These are phyloP conservation scores for Vitis hybrid DNA, from an alignment of 177 flowering plant genomes.

Conservation along the genomic window DNA sequence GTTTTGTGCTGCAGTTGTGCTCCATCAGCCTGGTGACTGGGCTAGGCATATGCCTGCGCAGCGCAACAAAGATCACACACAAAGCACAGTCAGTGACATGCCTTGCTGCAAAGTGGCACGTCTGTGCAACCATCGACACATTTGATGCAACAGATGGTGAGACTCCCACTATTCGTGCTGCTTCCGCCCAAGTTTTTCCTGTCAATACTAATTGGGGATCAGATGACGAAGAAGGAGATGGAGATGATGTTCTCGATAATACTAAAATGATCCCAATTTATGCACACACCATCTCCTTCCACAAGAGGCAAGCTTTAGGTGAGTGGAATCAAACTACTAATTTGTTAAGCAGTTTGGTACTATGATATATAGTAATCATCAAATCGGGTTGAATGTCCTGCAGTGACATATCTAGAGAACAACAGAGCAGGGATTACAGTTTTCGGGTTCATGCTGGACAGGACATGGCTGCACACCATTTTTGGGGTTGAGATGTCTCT, in stretches of 20 bases:
- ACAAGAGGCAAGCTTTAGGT: slow-evolving; percentile 89
- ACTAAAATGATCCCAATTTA: slow-evolving; percentile 44
- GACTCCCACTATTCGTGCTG: slow-evolving; percentile 38
- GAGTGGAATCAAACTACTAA: slow-evolving; percentile 4
- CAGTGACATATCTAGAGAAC: slow-evolving; percentile 87
- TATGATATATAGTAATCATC: not conserved
- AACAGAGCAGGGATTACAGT: slow-evolving; percentile 82
- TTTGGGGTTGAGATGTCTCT: slow-evolving; percentile 68
- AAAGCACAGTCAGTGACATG: slow-evolving; percentile 66
- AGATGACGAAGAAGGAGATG: slow-evolving; percentile 38
- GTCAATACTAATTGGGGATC: slow-evolving; percentile 27
- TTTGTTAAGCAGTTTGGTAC: too few relatives aligned
- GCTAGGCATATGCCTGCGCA: slow-evolving; percentile 65
- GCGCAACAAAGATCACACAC: slow-evolving; percentile 92
- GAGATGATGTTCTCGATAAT: slow-evolving; percentile 56
- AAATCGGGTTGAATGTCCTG: slow-evolving; percentile 7
- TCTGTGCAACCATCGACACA: slow-evolving; percentile 68
- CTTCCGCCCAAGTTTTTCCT: slow-evolving; percentile 21
- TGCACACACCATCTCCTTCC: slow-evolving; percentile 65
- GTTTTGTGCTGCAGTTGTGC: slow-evolving; percentile 53
- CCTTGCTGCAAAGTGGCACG: slow-evolving; percentile 91
- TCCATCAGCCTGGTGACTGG: slow-evolving; percentile 75
- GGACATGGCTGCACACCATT: slow-evolving; percentile 65
- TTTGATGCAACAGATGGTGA: slow-evolving; percentile 53
- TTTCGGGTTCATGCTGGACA: slow-evolving; percentile 78